phyloP scores from a whole-genome alignment of 345 rosid genomes.

The Citrus hindsii region DNA sequence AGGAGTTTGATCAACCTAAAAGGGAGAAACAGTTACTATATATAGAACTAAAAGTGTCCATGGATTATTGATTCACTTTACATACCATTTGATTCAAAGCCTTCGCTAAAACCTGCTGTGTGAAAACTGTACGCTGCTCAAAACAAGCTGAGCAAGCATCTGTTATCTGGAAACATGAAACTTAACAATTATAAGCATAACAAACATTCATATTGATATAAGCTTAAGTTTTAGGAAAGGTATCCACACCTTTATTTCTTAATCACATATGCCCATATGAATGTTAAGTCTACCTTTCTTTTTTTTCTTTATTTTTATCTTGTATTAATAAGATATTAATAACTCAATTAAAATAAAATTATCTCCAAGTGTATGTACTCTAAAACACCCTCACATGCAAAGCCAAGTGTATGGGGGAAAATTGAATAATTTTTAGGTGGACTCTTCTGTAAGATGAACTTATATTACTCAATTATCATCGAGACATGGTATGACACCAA shows the following conservation, averaged over 20 bases:
- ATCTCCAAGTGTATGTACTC: background rate
- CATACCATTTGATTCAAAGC: slow-evolving; percentile 93
- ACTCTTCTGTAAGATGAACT: background rate
- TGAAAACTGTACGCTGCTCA: slow-evolving; percentile 95
- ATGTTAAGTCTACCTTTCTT: background rate
- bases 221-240: too few relatives aligned
- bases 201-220: too few relatives aligned
- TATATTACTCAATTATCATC: background rate
- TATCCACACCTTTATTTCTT: too few relatives aligned
- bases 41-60: background rate
- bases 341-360: too few relatives aligned
- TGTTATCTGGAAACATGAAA: slow-evolving; percentile 58
- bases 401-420: background rate
- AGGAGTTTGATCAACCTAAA: slow-evolving; percentile 90
- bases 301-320: background rate
- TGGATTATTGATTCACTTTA: slow-evolving; percentile 2
- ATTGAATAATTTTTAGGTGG: background rate
- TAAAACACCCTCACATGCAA: background rate
- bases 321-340: too few relatives aligned
- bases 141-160: slow-evolving; percentile 97
- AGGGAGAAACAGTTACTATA: slow-evolving; percentile 16
- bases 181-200: background rate
- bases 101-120: slow-evolving; percentile 92
- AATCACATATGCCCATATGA: too few relatives aligned
- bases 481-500: background rate